These are phyloP conservation scores for Fraxinus excelsior DNA, from an alignment of 257 asterid species.

Conservation along the genomic window DNA sequence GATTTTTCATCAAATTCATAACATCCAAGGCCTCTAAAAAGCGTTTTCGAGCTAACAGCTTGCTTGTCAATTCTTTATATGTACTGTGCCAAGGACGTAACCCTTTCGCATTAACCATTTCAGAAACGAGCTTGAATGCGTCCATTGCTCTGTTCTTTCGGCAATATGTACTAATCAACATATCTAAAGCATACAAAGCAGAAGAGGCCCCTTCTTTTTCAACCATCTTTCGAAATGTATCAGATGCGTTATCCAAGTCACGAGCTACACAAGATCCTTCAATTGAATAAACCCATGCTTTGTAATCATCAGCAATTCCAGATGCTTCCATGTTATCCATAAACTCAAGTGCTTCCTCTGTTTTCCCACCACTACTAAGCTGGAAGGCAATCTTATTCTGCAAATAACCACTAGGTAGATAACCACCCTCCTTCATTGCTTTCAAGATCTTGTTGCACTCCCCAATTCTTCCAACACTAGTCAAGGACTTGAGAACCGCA, in stretches of 20 bases:
- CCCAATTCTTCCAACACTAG: conserved; percentile 64
- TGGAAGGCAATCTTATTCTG: conserved; percentile 55
- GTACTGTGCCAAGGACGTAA: conserved; percentile 55
- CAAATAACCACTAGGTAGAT: conserved; percentile 41
- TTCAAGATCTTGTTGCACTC: conserved; percentile 59
- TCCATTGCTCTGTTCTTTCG: conserved; percentile 50
- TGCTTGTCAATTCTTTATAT: conserved; percentile 57
- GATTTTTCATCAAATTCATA: conserved; percentile 66
- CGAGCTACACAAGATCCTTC: conserved; percentile 60
- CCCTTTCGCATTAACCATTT: conserved; percentile 54
- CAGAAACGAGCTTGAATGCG: conserved; percentile 51
- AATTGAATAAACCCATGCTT: conserved; percentile 60
- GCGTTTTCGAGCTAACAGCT: conserved; percentile 49
- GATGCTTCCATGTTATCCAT: conserved; percentile 37
- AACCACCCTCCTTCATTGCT: conserved; percentile 63
- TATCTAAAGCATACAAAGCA: conserved; percentile 49
- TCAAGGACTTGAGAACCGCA: conserved; percentile 67
- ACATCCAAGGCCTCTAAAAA: conserved; percentile 63
- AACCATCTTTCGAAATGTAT: conserved; percentile 47
- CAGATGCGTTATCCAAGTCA: conserved; percentile 62
- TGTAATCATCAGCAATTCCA: conserved; percentile 26
- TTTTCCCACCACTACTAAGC: conserved; percentile 51
- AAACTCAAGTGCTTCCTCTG: conserved; percentile 46
- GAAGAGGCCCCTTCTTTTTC: conserved; percentile 49
- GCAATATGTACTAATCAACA: conserved; percentile 53